Evolutionary conservation across 495 filamentous ascomycete genomes (phyloP), one percentile per base, ranked within the genome.

Genomic region (Sporormia fimetaria): DNA sequence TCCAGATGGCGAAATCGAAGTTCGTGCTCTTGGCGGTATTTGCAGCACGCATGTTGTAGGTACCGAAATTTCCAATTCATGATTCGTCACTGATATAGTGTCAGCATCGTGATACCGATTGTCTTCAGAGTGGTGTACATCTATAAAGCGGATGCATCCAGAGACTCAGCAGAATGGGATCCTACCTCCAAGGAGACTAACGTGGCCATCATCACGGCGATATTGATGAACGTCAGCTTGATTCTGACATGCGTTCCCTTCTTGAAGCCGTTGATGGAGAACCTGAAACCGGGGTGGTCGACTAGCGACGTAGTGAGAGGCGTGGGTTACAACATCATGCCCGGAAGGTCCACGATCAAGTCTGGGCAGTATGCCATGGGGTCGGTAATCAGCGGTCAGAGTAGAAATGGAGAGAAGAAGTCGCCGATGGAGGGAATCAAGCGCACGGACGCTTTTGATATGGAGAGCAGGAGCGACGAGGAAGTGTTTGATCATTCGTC

Each of bases 231-330:
- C 35, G 20, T 27, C 17, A 36, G 21, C 21, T 39, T 46, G 15
- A n/a, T 46, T 4, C 12, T 40, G 3, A 46, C 8, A 5, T 46
- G 42, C 28, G 21, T 46, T 8, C 42, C 42, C 3, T 46, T 46
- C 18, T 11, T 46, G 7, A 46, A 46, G 18, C 33, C 42, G 6
- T 11, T 46, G 8, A 36, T 46, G 26, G 34, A 46, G 18, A 21
- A 37, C 17, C 35, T 46, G 8, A 33, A 46, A 23, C 31, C 25
- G 2, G 42, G 42, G 3, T 46, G 42, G 42, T 46, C 42, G 2
- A 40, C 20, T 11, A 46, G 35, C 36, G 36, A 46, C 20, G 42
- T 46, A 6, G 16, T 10, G 5, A 22, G 26, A 4, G 42, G 42
- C 4, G n/a, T 39, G 10, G 42, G 42, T 4, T 46, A 38, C 27